Percentiles rank a stretch among this genome's conserved stretches.
Conservation (phyloP, 140 eudicot genomes). For the Bidens hawaiensis region DNA sequence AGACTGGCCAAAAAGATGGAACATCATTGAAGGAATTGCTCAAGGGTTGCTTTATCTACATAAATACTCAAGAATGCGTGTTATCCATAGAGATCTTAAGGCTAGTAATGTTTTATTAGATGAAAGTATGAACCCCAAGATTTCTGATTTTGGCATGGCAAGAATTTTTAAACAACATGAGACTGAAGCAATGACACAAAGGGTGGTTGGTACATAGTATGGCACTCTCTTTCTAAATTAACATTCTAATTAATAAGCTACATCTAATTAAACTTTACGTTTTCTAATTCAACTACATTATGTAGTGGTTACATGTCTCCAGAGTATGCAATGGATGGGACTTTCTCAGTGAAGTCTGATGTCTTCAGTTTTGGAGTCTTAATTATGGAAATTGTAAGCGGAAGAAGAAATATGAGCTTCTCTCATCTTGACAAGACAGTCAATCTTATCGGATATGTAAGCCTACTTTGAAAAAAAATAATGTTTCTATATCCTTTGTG, state of each 20-base stretch:
- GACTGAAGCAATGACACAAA: slow-evolving; percentile 30
- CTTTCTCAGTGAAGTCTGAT: slow-evolving; percentile 44
- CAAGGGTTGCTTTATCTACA: no score
- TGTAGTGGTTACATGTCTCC: no score
- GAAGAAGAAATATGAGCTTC: slow-evolving; percentile 33
- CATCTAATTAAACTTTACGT: no score
- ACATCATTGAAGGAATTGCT: no score
- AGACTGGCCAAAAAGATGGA: no score
- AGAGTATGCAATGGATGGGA: slow-evolving; percentile 46
- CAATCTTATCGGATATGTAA: slow-evolving; percentile 40
- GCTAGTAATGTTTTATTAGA: slow-evolving; percentile 40
- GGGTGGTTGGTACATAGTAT: slow-evolving; percentile 47
- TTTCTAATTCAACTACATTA: background rate
- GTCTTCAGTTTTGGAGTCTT: slow-evolving; percentile 49
- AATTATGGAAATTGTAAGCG: slow-evolving; percentile 37
- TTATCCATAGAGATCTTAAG: no score
- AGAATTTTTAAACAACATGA: slow-evolving; percentile 35
- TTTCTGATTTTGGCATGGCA: slow-evolving; percentile 51
- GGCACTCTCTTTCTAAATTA: slow-evolving; percentile 1
- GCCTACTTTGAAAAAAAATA: background rate
- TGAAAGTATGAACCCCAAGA: slow-evolving; percentile 43
- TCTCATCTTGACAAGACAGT: slow-evolving; percentile 6
- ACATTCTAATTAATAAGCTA: background rate
- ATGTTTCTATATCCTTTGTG: background rate
- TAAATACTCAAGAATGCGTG: no score